Base-by-base conservation (phyloP, 2,329 filamentous ascomycete species). In the Aspergillus sp. region DNA sequence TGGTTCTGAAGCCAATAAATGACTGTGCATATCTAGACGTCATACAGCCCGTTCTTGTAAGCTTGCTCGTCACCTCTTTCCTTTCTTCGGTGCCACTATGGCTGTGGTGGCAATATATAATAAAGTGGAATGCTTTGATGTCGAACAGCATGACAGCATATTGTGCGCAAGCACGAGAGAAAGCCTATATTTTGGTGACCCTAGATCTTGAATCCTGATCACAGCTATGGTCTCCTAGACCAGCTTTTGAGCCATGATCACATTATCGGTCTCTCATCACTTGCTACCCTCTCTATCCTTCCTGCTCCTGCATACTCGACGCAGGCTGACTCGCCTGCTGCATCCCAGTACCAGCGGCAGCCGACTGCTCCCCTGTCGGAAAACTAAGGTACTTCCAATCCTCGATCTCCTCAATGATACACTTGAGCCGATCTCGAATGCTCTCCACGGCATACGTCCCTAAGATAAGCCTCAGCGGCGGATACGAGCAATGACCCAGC, bases 361-460 rank as follows among this genome's bases (percentile, higher is more conserved):
- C 43, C 19, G 69, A 71, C 46, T 73, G 66, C 41, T 80, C 79
- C 25, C 73, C 66, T 15, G 74, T 66, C 8, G 83, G 82, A 65
- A 92, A 93, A 74, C 91, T 91, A 31, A 96, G 80, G 73, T 94
- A 89, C 71, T 93, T 95, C 92, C 92, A 96, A 73, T 96, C 92
- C 78, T 96, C 92, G 67, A 96, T 86, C 81, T 99, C 95, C 77
- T 98, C 95, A 13, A 93, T 97, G 46, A 98, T 92, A 64, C 91
- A 94, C 67, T 92, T 86, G 72, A 98, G 79, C 22, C 94, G 85
- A 79, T 99, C 95, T 17, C 95, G 84, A 54, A 98, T 96, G 75
- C 93, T 97, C 76, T 99, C 94, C 43, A 98, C 94, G 1, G 95
- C 94, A 79, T 96, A 98, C 66, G 89, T 96, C 0, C 95, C 95